Evolutionary conservation across 2,329 filamentous ascomycete genomes (phyloP).

Genomic region (Purpureocillium lavendulum): DNA sequence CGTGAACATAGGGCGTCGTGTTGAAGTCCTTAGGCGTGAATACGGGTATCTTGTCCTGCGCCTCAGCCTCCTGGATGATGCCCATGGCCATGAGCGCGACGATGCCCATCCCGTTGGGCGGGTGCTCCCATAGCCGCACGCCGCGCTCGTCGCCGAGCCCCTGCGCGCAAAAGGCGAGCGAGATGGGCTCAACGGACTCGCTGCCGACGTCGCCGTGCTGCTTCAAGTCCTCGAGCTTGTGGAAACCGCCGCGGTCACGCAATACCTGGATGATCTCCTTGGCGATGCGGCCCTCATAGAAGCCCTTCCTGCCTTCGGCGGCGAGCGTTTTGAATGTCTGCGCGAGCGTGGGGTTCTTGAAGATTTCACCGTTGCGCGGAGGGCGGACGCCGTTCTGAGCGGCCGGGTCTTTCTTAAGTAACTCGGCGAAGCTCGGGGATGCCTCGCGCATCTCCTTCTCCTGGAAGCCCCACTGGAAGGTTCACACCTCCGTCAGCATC

Average conservation of each 20-base stretch:
- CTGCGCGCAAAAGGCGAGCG: constrained; percentile 67
- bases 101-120: constrained; percentile 92
- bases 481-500: too few relatives aligned
- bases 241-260: constrained; percentile 63
- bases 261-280: constrained; percentile 74
- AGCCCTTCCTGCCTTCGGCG: constrained; percentile 76
- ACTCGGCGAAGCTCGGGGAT: constrained; percentile 79
- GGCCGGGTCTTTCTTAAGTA: constrained; percentile 70
- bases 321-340: constrained; percentile 74
- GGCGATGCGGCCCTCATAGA: constrained; percentile 80
- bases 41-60: constrained; percentile 61
- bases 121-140: constrained; percentile 90
- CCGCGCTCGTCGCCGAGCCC: constrained; percentile 34
- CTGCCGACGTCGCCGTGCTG: constrained; percentile 61
- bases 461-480: constrained; percentile 59
- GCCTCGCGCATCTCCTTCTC: constrained; percentile 59
- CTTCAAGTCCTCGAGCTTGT: constrained; percentile 72
- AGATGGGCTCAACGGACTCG: constrained; percentile 79
- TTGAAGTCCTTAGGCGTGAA: constrained; percentile 73
- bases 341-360: constrained; percentile 77
- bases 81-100: constrained; percentile 91
- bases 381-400: constrained; percentile 63
- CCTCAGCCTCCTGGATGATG: constrained; percentile 80
- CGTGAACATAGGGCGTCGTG: constrained; percentile 71
- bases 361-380: constrained; percentile 74